Conservation (phyloP, 2,329 filamentous ascomycete species). For the Colletotrichum magnum region DNA sequence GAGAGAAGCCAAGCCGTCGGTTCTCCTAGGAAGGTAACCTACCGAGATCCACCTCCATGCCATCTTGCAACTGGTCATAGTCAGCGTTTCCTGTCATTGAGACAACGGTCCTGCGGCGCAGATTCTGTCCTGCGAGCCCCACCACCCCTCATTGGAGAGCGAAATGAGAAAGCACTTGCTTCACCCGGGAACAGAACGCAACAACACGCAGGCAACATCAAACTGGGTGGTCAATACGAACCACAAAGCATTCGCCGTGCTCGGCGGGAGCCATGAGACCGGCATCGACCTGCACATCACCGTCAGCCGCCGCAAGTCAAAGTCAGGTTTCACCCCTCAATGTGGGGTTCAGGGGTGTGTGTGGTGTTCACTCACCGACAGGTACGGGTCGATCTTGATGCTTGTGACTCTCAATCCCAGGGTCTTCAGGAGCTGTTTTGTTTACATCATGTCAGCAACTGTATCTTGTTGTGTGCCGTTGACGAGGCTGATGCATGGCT, state of each 20-base stretch:
- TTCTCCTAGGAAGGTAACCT: constrained; percentile 29
- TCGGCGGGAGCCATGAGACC: constrained; percentile 49
- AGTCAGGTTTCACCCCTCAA: neutral
- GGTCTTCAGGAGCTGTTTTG: constrained; percentile 81
- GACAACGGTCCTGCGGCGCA: neutral
- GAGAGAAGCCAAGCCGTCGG: neutral
- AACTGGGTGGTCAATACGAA: constrained; percentile 24
- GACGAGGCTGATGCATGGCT: constrained; percentile 32
- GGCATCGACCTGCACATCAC: constrained; percentile 37
- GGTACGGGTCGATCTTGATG: constrained; percentile 66
- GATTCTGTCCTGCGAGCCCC: neutral
- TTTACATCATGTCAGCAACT: constrained; percentile 27
- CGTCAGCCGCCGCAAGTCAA: constrained; percentile 14
- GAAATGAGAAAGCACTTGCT: constrained; percentile 15
- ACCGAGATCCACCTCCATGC: constrained; percentile 42
- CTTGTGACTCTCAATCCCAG: constrained; percentile 79
- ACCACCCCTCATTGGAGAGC: neutral
- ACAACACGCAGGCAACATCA: neutral
- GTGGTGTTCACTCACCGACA: constrained; percentile 51
- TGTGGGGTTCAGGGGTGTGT: neutral
- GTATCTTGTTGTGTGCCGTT: constrained; percentile 21
- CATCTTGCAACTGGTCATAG: constrained; percentile 37
- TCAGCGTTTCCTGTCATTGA: constrained; percentile 21
- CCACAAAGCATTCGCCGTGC: constrained; percentile 44
- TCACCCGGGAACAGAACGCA: neutral